Conservation (phyloP, 1,284 basidiomycete genomes). For the Cryptococcus floricola region DNA sequence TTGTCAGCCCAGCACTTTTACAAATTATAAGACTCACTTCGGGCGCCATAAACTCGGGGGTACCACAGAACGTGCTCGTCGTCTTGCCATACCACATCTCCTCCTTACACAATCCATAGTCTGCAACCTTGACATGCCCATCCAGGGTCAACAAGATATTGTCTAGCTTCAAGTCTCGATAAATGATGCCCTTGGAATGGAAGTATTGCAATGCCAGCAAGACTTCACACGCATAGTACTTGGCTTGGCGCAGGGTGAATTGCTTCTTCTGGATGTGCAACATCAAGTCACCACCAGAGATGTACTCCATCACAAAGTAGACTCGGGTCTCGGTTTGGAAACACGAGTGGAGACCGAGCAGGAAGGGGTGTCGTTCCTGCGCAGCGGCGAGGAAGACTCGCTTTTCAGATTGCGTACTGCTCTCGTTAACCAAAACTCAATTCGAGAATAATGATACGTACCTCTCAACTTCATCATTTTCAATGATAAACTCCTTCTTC, state of each 20-base stretch:
- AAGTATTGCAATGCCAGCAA: constrained; percentile 96
- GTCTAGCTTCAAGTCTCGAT: constrained; percentile 92
- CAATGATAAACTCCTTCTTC: constrained; percentile 99
- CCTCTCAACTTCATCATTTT: constrained; percentile 99
- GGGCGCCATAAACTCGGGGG: constrained; percentile 99
- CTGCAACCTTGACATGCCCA: constrained; percentile 97
- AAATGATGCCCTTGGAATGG: constrained; percentile 95
- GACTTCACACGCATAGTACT: constrained; percentile 99
- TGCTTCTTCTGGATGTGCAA: constrained; percentile 76
- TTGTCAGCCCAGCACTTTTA: neutral
- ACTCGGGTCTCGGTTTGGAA: constrained; percentile 99
- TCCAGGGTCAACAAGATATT: constrained; percentile 96
- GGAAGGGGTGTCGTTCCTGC: constrained; percentile 93
- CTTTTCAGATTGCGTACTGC: constrained; percentile 96
- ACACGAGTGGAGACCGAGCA: constrained; percentile 94
- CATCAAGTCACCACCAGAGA: constrained; percentile 76
- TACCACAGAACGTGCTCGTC: constrained; percentile 99
- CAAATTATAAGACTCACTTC: constrained; percentile 58
- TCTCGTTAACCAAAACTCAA: neutral
- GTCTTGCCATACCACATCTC: constrained; percentile 97
- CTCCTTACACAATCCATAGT: constrained; percentile 99
- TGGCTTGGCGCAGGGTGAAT: constrained; percentile 78
- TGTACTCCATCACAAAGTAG: constrained; percentile 78
- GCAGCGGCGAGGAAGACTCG: constrained; percentile 96
- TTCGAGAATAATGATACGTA: constrained; percentile 44